A percentile compares a stretch with the other conserved stretches of the same genome.
Evolutionary conservation across 768 basidiomycete species (phyloP).

Genomic region (Clavaria fumosa): DNA sequence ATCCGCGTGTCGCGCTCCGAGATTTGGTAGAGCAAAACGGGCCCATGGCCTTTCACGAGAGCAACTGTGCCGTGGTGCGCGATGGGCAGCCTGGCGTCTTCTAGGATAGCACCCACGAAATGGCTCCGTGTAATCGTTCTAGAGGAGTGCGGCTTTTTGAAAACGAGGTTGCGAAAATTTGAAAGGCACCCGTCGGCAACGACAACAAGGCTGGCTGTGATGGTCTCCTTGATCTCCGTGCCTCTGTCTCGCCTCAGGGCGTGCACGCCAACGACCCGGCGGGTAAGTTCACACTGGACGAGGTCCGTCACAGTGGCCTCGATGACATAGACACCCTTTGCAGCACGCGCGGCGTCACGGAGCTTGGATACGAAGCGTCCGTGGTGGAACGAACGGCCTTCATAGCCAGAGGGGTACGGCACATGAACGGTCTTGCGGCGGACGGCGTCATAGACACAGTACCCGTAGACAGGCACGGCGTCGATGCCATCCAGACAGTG

Average conservation of each 20-base stretch:
- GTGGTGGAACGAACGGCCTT: conserved; percentile 88
- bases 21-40: conserved; percentile 89
- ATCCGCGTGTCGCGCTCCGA: conserved; percentile 80
- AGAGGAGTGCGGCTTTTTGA: no score
- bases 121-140: conserved; percentile 39
- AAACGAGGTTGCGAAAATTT: conserved; percentile 67
- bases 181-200: conserved; percentile 93
- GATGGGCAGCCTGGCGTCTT: conserved; percentile 60
- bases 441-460: conserved; percentile 60
- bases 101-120: conserved; percentile 76
- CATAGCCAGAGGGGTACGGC: conserved; percentile 60
- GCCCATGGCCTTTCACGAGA: conserved; percentile 67
- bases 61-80: conserved; percentile 73
- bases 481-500: conserved; percentile 76
- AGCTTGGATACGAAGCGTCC: conserved; percentile 77
- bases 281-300: conserved; percentile 35
- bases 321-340: conserved; percentile 57
- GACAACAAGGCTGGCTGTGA: conserved; percentile 66
- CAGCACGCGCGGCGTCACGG: conserved; percentile 44
- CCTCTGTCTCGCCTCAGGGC: conserved; percentile 29
- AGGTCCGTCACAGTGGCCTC: conserved; percentile 77
- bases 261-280: conserved; percentile 50
- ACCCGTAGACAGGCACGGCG: conserved; percentile 68
- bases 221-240: conserved; percentile 31
- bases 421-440: conserved; percentile 69